Evolutionary conservation across 805 yeast genomes (phyloP).

Genomic region (Zygosaccharomyces bailii): DNA sequence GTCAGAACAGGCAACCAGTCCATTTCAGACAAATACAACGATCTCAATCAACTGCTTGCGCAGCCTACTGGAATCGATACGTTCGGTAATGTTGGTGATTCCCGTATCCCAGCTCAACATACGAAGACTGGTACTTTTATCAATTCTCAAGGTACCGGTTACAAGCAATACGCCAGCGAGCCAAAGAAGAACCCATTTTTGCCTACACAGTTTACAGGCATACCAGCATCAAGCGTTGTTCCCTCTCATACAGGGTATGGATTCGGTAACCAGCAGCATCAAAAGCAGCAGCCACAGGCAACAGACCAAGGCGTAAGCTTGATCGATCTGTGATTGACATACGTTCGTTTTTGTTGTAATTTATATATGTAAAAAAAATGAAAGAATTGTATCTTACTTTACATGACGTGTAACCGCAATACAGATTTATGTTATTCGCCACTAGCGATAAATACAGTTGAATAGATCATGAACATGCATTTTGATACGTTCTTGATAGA

Average conservation of each 20-base stretch:
- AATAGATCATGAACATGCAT: too few relatives aligned
- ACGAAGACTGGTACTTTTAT: conserved; percentile 77
- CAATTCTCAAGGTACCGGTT: conserved; percentile 86
- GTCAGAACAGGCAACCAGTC: conserved; percentile 52
- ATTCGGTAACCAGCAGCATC: conserved; percentile 67
- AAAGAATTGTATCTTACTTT: conserved; percentile 3
- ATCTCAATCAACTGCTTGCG: conserved; percentile 73
- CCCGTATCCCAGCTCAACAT: conserved; percentile 88
- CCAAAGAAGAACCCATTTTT: conserved; percentile 41
- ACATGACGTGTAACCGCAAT: neutral
- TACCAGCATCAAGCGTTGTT: conserved; percentile 60
- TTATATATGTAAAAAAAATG: conserved; percentile 5
- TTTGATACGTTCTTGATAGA: too few relatives aligned
- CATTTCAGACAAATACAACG: conserved; percentile 59
- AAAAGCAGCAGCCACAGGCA: conserved; percentile 26
- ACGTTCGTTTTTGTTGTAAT: conserved; percentile 7
- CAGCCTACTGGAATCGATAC: conserved; percentile 92
- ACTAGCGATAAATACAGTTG: too few relatives aligned
- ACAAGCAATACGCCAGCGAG: conserved; percentile 45
- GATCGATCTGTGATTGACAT: conserved; percentile 26
- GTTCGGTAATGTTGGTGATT: conserved; percentile 45
- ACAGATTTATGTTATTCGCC: too few relatives aligned
- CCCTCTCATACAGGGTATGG: conserved; percentile 93
- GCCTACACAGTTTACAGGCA: conserved; percentile 70
- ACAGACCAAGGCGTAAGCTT: conserved; percentile 33